Percentiles rank a stretch among this genome's conserved stretches.
Evolutionary conservation across 1,284 basidiomycete genomes (phyloP).

Genomic region (Calocybe gambosa): DNA sequence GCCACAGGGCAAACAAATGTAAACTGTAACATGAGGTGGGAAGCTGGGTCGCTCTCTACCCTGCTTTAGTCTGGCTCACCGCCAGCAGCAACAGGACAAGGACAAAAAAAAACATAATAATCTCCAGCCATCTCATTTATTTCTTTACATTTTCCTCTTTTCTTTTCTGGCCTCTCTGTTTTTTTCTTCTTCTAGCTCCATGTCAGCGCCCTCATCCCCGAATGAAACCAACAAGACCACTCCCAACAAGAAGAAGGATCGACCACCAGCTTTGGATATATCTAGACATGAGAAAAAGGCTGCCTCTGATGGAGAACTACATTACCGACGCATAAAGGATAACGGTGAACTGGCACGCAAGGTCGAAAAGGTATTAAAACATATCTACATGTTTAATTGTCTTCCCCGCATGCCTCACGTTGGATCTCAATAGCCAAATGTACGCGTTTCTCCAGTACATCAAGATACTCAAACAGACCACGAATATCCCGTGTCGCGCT

Average conservation of each 20-base stretch:
- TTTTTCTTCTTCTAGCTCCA: slow-evolving; percentile 20
- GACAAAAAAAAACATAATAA: neutral
- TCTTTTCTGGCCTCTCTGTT: slow-evolving; percentile 13
- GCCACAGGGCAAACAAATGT: slow-evolving; percentile 22
- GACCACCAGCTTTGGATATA: slow-evolving; percentile 34
- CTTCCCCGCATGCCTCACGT: slow-evolving; percentile 7
- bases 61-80: slow-evolving; percentile 9
- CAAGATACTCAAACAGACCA: slow-evolving; percentile 23
- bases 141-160: slow-evolving; percentile 8
- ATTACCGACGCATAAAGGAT: slow-evolving; percentile 23
- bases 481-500: slow-evolving; percentile 42
- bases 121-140: slow-evolving; percentile 8
- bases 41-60: slow-evolving; percentile 13
- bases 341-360: slow-evolving; percentile 15
- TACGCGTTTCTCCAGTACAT: slow-evolving; percentile 33
- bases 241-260: slow-evolving; percentile 29
- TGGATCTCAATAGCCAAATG: slow-evolving; percentile 27
- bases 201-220: slow-evolving; percentile 34
- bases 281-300: slow-evolving; percentile 25
- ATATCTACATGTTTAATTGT: neutral
- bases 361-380: neutral
- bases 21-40: slow-evolving; percentile 21
- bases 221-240: slow-evolving; percentile 18
- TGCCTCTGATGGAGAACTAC: slow-evolving; percentile 26
- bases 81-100: slow-evolving; percentile 1